Conservation (phyloP, 1,139 yeast species). For the Wickerhamiella pararugosa region DNA sequence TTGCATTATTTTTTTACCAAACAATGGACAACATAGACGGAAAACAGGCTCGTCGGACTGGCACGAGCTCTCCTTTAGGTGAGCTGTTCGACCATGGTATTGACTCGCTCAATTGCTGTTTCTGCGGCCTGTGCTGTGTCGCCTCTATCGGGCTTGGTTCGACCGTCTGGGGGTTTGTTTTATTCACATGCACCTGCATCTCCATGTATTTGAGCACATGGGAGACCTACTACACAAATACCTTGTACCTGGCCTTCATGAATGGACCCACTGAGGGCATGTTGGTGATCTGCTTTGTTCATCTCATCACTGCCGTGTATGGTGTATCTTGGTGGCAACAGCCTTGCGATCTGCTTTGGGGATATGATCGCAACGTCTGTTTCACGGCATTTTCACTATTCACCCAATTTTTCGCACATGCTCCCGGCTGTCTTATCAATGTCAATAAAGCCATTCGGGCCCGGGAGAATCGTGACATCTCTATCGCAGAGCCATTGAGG, state of each 20-base stretch:
- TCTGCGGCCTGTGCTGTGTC: constrained; percentile 28
- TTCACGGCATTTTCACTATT: constrained; percentile 29
- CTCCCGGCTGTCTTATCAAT: constrained; percentile 38
- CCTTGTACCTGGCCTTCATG: constrained; percentile 47
- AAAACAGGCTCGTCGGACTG: constrained; percentile 64
- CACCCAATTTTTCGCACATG: constrained; percentile 37
- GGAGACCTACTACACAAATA: constrained; percentile 71
- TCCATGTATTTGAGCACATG: constrained; percentile 65
- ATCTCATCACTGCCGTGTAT: constrained; percentile 39
- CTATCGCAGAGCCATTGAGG: constrained; percentile 32
- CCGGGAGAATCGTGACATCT: constrained; percentile 31
- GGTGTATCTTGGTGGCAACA: constrained; percentile 49
- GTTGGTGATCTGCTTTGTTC: constrained; percentile 39
- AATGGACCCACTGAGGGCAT: constrained; percentile 80
- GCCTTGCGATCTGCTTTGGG: constrained; percentile 10
- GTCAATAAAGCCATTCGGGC: constrained; percentile 37
- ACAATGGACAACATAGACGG: constrained; percentile 81
- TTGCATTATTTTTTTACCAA: constrained; percentile 61
- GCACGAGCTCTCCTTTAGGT: constrained; percentile 65
- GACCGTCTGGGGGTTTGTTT: constrained; percentile 28
- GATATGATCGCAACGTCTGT: constrained; percentile 21
- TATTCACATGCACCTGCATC: constrained; percentile 49
- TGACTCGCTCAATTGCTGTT: constrained; percentile 52
- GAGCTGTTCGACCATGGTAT: constrained; percentile 72
- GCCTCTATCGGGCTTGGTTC: constrained; percentile 30